Percentiles rank a stretch among this genome's conserved stretches.
Conservation (phyloP, 805 yeast genomes). For the Candida adriatica region DNA sequence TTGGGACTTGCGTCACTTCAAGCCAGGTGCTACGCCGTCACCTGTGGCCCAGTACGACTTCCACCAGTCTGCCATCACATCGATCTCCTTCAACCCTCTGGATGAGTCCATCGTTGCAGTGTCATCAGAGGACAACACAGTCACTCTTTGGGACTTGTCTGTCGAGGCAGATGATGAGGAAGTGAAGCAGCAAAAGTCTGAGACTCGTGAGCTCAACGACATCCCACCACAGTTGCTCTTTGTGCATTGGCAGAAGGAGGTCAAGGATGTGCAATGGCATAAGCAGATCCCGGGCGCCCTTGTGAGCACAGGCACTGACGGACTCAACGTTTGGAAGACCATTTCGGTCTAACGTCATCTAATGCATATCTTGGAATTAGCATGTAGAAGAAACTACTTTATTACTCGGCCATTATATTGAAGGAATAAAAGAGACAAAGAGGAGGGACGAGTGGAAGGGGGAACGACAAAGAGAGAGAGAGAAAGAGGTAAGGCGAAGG, state of each 20-base stretch:
- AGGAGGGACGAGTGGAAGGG: background rate
- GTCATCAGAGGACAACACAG: conserved; percentile 94
- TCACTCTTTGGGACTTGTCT: conserved; percentile 95
- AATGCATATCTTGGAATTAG: background rate
- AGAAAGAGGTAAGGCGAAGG: background rate
- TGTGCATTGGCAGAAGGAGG: conserved; percentile 97
- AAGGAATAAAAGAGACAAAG: too few relatives aligned
- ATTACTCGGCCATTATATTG: too few relatives aligned
- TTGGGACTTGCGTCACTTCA: conserved; percentile 91
- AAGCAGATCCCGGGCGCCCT: conserved; percentile 93
- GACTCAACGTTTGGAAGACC: conserved; percentile 92
- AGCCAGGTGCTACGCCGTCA: conserved; percentile 41
- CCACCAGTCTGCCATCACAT: conserved; percentile 90
- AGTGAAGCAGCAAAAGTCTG: conserved; percentile 75
- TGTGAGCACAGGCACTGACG: conserved; percentile 93
- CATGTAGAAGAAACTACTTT: too few relatives aligned
- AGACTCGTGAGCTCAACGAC: conserved; percentile 71
- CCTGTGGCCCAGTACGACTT: conserved; percentile 95
- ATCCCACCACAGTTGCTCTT: conserved; percentile 94
- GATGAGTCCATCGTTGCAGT: conserved; percentile 96
- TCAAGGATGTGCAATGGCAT: conserved; percentile 98
- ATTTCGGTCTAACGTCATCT: conserved; percentile 69
- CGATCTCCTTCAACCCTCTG: conserved; percentile 88
- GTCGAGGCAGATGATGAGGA: conserved; percentile 99
- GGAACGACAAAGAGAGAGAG: background rate